Evolutionary conservation across 2,329 filamentous ascomycete genomes (phyloP).

Genomic region (Juglanconis juglandina): DNA sequence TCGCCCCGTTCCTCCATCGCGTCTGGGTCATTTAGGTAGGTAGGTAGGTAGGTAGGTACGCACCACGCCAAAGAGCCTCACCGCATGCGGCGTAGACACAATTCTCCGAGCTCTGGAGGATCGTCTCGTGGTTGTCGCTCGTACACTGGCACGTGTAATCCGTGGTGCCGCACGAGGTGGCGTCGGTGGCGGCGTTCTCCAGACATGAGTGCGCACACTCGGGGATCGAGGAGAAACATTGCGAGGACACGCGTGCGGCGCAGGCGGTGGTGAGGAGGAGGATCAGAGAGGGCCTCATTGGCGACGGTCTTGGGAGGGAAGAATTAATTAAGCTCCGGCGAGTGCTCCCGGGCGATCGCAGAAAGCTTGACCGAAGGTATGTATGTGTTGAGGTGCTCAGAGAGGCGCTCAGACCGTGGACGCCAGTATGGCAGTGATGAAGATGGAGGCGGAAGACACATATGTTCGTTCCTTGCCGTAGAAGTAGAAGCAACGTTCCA

Average conservation of each 20-base stretch:
- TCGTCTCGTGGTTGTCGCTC: background rate
- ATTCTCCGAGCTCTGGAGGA: background rate
- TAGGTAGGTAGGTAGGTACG: too few relatives aligned
- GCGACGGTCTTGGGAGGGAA: background rate
- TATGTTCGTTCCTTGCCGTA: too few relatives aligned
- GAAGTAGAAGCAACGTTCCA: too few relatives aligned
- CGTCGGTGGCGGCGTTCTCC: background rate
- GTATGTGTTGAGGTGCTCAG: too few relatives aligned
- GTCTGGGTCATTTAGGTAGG: too few relatives aligned
- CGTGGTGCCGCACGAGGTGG: conserved; percentile 3
- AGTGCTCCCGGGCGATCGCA: too few relatives aligned
- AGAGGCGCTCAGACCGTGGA: too few relatives aligned
- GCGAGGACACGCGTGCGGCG: background rate
- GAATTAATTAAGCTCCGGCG: too few relatives aligned
- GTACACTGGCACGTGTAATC: conserved; percentile 11
- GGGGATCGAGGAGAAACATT: conserved; percentile 12
- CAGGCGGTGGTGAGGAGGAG: background rate
- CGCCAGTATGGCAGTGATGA: too few relatives aligned
- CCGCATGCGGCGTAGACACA: conserved; percentile 11
- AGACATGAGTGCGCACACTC: conserved; percentile 8
- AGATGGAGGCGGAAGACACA: too few relatives aligned
- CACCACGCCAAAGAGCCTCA: background rate
- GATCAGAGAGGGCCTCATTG: background rate
- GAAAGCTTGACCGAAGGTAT: too few relatives aligned
- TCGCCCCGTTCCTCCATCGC: too few relatives aligned